These are phyloP conservation scores for Brassica carinata DNA, from an alignment of 345 rosid species.

Conservation along the genomic window DNA sequence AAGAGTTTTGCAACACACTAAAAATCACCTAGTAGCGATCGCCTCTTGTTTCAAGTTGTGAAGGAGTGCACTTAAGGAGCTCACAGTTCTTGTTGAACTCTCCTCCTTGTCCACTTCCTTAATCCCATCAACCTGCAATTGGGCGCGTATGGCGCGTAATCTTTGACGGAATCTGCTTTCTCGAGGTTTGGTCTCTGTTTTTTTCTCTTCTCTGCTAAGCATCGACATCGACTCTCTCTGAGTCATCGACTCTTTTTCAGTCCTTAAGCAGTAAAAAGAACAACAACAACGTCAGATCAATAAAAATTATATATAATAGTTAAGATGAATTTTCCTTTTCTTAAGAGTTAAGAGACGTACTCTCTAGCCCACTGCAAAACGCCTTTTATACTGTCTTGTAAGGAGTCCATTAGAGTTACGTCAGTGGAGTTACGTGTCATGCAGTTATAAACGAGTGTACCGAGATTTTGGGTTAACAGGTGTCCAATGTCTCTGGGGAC, in stretches of 20 bases:
- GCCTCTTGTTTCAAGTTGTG: no score
- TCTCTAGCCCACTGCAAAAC: neutral
- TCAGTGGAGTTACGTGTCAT: neutral
- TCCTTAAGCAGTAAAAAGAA: neutral
- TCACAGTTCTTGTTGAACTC: no score
- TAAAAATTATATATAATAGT: no score
- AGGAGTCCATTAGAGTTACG: neutral
- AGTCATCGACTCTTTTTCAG: no score
- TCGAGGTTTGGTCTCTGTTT: no score
- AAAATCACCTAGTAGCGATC: constrained; percentile 41
- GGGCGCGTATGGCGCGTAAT: no score
- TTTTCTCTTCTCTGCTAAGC: no score
- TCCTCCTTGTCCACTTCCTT: no score
- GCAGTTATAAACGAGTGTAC: neutral
- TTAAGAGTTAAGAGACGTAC: neutral
- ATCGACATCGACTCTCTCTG: no score
- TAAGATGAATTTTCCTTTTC: neutral
- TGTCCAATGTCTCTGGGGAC: neutral
- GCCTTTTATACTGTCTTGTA: neutral
- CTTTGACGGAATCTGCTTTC: no score
- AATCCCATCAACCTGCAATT: no score
- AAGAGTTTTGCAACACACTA: neutral
- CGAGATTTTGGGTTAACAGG: neutral
- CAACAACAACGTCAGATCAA: neutral
- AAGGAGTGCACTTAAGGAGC: no score